Percentiles rank a stretch among this genome's conserved stretches.
Conservation (phyloP, 257 asterid species). For the Solanum tarapatanum region DNA sequence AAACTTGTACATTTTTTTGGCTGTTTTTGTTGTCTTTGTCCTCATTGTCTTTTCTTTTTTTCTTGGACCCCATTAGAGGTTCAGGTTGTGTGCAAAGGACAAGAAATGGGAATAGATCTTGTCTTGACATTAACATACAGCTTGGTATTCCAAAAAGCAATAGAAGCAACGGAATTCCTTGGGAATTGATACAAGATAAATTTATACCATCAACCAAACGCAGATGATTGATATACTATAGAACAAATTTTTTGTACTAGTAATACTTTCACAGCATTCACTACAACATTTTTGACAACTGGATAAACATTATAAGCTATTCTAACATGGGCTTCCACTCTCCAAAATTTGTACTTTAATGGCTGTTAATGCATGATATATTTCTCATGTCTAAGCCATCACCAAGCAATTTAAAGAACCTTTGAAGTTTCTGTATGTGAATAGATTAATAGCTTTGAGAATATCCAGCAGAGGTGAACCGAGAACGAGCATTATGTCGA, state of each 20-base stretch:
- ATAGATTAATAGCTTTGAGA: slow-evolving; percentile 31
- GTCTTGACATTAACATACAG: background rate
- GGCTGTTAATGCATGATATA: background rate
- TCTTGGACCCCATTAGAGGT: background rate
- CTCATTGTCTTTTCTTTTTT: background rate
- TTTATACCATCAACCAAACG: background rate
- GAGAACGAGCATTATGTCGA: slow-evolving; percentile 25
- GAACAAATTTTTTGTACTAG: background rate
- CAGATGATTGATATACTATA: background rate
- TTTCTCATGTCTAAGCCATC: background rate
- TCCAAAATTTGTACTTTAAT: background rate
- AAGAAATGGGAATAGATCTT: background rate
- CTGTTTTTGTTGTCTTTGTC: background rate
- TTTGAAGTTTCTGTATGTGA: slow-evolving; percentile 5
- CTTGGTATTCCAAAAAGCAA: background rate
- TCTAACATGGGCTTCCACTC: background rate
- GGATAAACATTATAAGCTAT: background rate
- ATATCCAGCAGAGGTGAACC: slow-evolving; percentile 24
- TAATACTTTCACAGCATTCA: background rate
- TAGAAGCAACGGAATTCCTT: background rate
- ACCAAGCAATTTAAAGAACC: slow-evolving; percentile 20
- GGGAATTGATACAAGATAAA: background rate
- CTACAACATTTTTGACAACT: background rate
- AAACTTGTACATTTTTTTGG: background rate
- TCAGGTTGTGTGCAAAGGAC: background rate